Evolutionary conservation across 768 basidiomycete genomes (phyloP).

Genomic region (Pholiota microspora): DNA sequence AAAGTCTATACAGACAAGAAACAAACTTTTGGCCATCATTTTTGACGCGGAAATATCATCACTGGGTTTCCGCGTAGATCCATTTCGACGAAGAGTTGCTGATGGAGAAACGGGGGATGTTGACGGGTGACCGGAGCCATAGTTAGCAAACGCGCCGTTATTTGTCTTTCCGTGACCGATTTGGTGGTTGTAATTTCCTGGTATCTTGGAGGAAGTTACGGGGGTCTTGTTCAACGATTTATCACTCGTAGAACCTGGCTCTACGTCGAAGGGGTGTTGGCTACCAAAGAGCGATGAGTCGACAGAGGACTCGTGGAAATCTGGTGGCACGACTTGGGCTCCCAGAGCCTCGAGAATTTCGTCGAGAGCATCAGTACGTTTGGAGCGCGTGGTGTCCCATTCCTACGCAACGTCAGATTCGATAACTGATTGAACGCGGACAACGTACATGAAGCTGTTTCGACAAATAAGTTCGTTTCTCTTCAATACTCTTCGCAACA

Average conservation of each 20-base stretch:
- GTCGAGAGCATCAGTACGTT: slow-evolving; percentile 65
- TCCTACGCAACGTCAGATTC: slow-evolving; percentile 38
- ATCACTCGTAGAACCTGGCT: slow-evolving; percentile 21
- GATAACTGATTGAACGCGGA: not conserved
- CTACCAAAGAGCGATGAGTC: slow-evolving; percentile 81
- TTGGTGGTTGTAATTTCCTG: slow-evolving; percentile 4
- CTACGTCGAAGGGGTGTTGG: slow-evolving; percentile 54
- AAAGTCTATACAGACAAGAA: no score
- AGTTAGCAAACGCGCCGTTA: not conserved
- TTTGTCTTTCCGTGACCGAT: not conserved
- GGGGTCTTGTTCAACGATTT: slow-evolving; percentile 1
- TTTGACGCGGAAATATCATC: slow-evolving; percentile 2
- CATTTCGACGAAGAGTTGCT: slow-evolving; percentile 26
- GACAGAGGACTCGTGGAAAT: slow-evolving; percentile 65
- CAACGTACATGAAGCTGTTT: slow-evolving; percentile 59
- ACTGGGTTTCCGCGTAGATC: slow-evolving; percentile 8
- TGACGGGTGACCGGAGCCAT: slow-evolving; percentile 9
- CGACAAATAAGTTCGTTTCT: slow-evolving; percentile 60
- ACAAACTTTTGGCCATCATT: no score
- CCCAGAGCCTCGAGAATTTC: slow-evolving; percentile 70
- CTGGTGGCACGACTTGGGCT: slow-evolving; percentile 70
- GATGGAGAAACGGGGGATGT: slow-evolving; percentile 29
- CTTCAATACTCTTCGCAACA: slow-evolving; percentile 73
- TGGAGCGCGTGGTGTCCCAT: slow-evolving; percentile 66
- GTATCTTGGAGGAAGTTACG: slow-evolving; percentile 7